Conservation (phyloP, 2,329 filamentous ascomycete species). For the Aspergillus pseudoterreus region DNA sequence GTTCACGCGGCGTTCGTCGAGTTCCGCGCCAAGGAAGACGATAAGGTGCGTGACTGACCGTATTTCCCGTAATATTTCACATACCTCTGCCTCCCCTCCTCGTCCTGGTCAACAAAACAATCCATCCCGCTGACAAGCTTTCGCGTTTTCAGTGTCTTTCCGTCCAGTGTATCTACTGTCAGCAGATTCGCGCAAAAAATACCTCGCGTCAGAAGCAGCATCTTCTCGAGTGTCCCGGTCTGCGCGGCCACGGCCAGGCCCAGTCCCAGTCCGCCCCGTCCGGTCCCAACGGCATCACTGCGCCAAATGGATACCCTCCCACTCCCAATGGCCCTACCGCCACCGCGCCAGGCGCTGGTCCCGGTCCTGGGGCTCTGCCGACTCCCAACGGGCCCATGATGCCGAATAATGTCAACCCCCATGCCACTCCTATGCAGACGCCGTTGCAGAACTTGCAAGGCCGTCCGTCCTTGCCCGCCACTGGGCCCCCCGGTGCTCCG, state of each 20-base stretch:
- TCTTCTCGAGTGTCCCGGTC: constrained; percentile 48
- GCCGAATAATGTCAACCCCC: constrained; percentile 42
- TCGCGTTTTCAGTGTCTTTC: constrained; percentile 43
- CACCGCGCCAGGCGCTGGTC: constrained; percentile 28
- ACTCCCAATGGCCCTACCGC: constrained; percentile 38
- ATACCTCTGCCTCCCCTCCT: constrained; percentile 6
- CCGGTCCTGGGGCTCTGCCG: constrained; percentile 35
- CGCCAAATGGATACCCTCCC: constrained; percentile 41
- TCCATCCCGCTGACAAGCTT: constrained; percentile 33
- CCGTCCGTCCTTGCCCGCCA: constrained; percentile 38
- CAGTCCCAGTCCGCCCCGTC: constrained; percentile 35
- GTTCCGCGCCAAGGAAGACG: constrained; percentile 52
- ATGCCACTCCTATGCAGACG: constrained; percentile 42
- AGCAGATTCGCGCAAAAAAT: constrained; percentile 52
- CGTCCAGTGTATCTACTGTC: constrained; percentile 52
- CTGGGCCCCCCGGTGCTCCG: constrained; percentile 30
- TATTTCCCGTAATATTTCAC: constrained; percentile 43
- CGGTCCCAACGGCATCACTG: constrained; percentile 38
- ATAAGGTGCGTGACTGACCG: constrained; percentile 42
- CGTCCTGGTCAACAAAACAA: constrained; percentile 15
- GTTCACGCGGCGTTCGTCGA: constrained; percentile 52
- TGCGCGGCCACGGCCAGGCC: constrained; percentile 45
- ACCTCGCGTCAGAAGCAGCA: constrained; percentile 52
- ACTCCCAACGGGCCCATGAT: constrained; percentile 42
- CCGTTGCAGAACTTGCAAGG: constrained; percentile 39